Evolutionary conservation across 1,284 basidiomycete species (phyloP).

Genomic region (Boletus holoroseus): DNA sequence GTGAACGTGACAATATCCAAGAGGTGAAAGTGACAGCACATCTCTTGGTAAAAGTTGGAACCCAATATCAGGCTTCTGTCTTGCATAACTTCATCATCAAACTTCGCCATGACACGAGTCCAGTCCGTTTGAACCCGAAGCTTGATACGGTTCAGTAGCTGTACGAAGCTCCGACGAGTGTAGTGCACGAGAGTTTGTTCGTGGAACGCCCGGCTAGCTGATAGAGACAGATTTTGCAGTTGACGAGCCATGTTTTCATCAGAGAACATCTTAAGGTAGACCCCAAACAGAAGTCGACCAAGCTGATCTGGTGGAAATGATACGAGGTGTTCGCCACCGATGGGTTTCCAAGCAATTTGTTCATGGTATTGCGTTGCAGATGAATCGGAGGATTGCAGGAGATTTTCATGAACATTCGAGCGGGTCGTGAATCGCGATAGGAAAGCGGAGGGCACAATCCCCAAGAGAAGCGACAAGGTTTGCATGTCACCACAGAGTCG

Average conservation of each 20-base stretch:
- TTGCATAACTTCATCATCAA: constrained; percentile 28
- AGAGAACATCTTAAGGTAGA: constrained; percentile 47
- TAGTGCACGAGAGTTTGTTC: constrained; percentile 35
- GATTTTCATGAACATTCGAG: constrained; percentile 42
- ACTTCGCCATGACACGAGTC: constrained; percentile 29
- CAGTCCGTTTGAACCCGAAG: constrained; percentile 33
- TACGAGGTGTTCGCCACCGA: constrained; percentile 19
- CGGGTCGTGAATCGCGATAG: constrained; percentile 40
- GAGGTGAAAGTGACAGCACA: constrained; percentile 38
- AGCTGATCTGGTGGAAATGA: constrained; percentile 34
- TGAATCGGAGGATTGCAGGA: constrained; percentile 13
- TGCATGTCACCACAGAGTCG: constrained; percentile 38
- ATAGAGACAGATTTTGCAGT: constrained; percentile 9
- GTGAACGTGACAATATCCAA: constrained; percentile 27
- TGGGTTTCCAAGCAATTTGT: constrained; percentile 40
- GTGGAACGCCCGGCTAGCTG: not conserved
- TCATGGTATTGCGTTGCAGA: constrained; percentile 38
- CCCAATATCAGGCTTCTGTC: constrained; percentile 34
- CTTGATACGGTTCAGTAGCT: constrained; percentile 40
- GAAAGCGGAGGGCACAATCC: constrained; percentile 38
- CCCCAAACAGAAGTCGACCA: constrained; percentile 39
- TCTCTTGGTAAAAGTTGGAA: constrained; percentile 39
- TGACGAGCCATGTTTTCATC: constrained; percentile 18
- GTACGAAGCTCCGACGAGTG: constrained; percentile 40
- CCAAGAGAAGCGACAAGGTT: constrained; percentile 40